Evolutionary conservation across 768 basidiomycete genomes (phyloP), one percentile per base, ranked within the genome.

Genomic region (Calocybe cyanea): DNA sequence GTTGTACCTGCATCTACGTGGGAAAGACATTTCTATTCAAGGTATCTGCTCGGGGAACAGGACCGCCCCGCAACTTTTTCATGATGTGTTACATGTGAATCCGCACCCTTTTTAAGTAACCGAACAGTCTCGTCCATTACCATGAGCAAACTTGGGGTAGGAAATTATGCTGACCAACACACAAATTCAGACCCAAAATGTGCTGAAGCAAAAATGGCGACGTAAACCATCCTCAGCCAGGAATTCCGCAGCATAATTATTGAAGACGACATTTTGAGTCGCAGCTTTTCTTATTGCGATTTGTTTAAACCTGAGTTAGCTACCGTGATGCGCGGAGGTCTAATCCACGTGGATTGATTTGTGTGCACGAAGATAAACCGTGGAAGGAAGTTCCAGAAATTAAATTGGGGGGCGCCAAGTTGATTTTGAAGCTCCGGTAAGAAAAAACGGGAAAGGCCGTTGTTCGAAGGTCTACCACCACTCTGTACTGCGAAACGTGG

Each of bases 261-360:
- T 32, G 31, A 8, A n/a, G n/a, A 32, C 31, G 31, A 32, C 31
- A n/a, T 32, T 4, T 36, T 24, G 10, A 34, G 1, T 30, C 21
- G 18, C 21, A 30, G 23, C 17, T n/a, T 40, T 7, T 25, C 34
- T 24, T 17, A 18, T 14, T 15, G 2, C 23, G 15, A 36, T 23
- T 36, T 36, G 36, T 34, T n/a, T 35, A 23, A 43, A 42, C 24
- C 13, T 24, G n/a, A 15, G 19, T 8, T 31, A 13, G 43, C 36
- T 36, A 31, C 44, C 44, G 44, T 45, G 44, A 45, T 45, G 37
- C 28, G 31, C 44, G 44, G 44, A 37, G 44, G 28, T 4, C 20
- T 32, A n/a, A 13, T 35, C 2, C 42, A 43, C 42, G 42, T 43
- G 42, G 34, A 17, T 9, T 14, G 23, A 23, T 18, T 18, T 10